Conservation (phyloP, 208 protist genomes). For the Acanthamoeba triangularis region DNA sequence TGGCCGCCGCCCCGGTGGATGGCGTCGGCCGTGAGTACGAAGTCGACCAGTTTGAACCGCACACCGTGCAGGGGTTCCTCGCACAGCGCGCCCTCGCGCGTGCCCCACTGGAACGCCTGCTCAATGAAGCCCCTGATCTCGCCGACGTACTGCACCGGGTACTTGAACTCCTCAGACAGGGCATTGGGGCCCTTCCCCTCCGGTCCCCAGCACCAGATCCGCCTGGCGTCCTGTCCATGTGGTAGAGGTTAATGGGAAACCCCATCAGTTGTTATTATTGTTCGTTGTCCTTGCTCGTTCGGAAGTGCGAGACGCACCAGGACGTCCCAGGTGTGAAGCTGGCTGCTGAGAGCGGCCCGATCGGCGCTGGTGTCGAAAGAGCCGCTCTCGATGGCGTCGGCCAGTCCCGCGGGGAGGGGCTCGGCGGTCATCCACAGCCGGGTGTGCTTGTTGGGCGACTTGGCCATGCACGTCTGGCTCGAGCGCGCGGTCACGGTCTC, state of each 20-base stretch:
- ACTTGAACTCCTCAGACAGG: constrained; percentile 91
- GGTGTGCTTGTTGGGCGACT: constrained; percentile 99
- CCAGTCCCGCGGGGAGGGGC: constrained; percentile 95
- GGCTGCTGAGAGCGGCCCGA: neutral
- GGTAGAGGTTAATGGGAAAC: neutral
- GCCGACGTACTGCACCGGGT: constrained; percentile 98
- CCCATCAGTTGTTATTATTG: no score
- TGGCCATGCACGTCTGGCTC: constrained; percentile 92
- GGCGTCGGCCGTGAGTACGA: constrained; percentile 98
- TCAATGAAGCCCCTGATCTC: constrained; percentile 99
- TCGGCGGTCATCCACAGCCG: constrained; percentile 96
- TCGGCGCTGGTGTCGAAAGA: constrained; percentile 85
- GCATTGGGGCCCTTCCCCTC: constrained; percentile 97
- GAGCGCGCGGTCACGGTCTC: constrained; percentile 97
- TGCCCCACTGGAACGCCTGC: constrained; percentile 97
- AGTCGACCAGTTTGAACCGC: constrained; percentile 98
- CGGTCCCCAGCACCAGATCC: neutral
- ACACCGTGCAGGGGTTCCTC: constrained; percentile 98
- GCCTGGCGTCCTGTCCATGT: neutral
- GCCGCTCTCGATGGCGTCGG: constrained; percentile 96
- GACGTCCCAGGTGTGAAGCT: neutral
- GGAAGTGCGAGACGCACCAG: neutral
- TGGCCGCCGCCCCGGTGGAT: constrained; percentile 99
- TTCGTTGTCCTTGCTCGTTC: no score
- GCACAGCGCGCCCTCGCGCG: constrained; percentile 96